Percentiles rank a stretch among this genome's conserved stretches.
These are phyloP conservation scores for Colletotrichum tropicale DNA, from an alignment of 2,329 filamentous ascomycete genomes.

Conservation along the genomic window DNA sequence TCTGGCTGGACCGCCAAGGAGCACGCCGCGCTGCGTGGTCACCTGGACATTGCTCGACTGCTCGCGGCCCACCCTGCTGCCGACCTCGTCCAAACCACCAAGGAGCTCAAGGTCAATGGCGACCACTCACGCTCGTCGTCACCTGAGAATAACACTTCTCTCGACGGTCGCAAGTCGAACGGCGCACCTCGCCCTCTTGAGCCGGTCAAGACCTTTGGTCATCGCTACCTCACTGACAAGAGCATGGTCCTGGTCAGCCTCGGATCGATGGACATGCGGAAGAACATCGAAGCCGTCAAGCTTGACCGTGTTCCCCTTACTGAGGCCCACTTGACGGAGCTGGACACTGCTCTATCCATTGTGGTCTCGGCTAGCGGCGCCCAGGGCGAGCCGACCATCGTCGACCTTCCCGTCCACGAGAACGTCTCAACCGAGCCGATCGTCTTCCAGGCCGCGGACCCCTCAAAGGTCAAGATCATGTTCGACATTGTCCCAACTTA, in stretches of 20 bases:
- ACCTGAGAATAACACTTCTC: slow-evolving; percentile 52
- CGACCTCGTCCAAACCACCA: slow-evolving; percentile 19
- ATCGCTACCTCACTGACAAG: slow-evolving; percentile 89
- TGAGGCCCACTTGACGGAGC: slow-evolving; percentile 88
- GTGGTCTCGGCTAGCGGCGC: slow-evolving; percentile 88
- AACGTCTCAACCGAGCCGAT: slow-evolving; percentile 94
- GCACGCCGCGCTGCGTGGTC: slow-evolving; percentile 88
- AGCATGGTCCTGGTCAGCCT: slow-evolving; percentile 91
- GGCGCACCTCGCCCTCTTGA: slow-evolving; percentile 63
- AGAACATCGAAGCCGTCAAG: slow-evolving; percentile 78
- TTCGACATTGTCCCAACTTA: slow-evolving; percentile 98
- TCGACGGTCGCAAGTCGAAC: slow-evolving; percentile 63
- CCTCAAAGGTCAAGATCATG: slow-evolving; percentile 81
- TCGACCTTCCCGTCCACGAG: slow-evolving; percentile 92
- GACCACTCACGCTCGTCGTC: slow-evolving; percentile 16
- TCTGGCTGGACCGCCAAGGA: slow-evolving; percentile 96
- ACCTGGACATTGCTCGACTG: slow-evolving; percentile 78
- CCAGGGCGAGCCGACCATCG: slow-evolving; percentile 82
- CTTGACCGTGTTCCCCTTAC: slow-evolving; percentile 87
- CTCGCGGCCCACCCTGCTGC: slow-evolving; percentile 59
- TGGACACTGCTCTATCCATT: slow-evolving; percentile 92
- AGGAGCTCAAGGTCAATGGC: slow-evolving; percentile 30
- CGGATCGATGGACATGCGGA: slow-evolving; percentile 93
- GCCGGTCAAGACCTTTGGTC: slow-evolving; percentile 92
- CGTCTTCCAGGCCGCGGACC: slow-evolving; percentile 81